Base-by-base conservation (phyloP, 164 flowering plant species). In the Macadamia tetraphylla region DNA sequence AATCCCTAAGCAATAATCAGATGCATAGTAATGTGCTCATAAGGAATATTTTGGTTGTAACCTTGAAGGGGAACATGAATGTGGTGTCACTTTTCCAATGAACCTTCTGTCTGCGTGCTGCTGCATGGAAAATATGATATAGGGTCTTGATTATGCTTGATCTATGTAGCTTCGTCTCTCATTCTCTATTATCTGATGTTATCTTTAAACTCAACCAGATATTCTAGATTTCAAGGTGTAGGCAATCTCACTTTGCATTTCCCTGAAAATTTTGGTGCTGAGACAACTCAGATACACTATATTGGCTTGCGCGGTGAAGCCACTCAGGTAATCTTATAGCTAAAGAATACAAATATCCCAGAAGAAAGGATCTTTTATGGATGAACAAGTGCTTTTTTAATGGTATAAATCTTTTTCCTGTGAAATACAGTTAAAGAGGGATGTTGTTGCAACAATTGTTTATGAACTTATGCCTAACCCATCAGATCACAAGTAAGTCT, bases 281-380 rank as follows among this genome's bases (percentile, higher is more conserved):
- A 94, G 53, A 84, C 88, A 63, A 83, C 88, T 71, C 87, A 85
- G 77, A 94, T 94, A 76, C 78, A 78, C 66, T 94, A 90, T 78
- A 94, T 94, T 76, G 98, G 98, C 62, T 79, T 94, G 35, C 88
- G 88, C 80, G 98, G 98, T 74, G 97, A 92, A 90, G 97, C 96
- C 48, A 94, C 97, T 3, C 90, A 91, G 95, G 97, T 88, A 80
- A 70, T 66, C 52, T 43, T 5, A 14, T 63, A 56, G 48, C 35
- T 59, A 18, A 60, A 69, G 30, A 46, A 46, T 46, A 9, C 9
- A 46, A 46, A 60, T 60, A 52, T 52, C 63, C 5, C 9, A n/a
- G 51, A 42, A 66, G 18, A 57, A 29, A 29, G 1, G n/a, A 14
- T 6, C 51, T 56, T 64, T 53, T 30, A 53, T 30, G 32, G 29